phyloP scores from a whole-genome alignment of 2,329 filamentous ascomycete genomes.

The Talaromyces verruculosus region DNA sequence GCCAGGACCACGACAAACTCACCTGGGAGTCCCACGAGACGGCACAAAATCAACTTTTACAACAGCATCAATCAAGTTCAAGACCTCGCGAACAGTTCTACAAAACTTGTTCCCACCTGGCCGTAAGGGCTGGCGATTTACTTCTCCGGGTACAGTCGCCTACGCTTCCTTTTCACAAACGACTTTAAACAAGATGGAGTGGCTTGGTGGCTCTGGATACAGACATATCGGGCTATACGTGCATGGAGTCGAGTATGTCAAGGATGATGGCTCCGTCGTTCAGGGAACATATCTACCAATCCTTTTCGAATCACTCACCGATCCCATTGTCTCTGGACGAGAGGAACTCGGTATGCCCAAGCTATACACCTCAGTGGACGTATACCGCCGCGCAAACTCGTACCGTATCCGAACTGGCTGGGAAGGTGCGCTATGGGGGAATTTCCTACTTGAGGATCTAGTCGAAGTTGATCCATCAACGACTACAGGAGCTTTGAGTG shows the following conservation, averaged over 20 bases:
- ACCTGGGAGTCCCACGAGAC: conserved; percentile 31
- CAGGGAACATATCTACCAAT: conserved; percentile 58
- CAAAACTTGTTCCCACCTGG: conserved; percentile 51
- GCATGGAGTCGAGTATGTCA: conserved; percentile 60
- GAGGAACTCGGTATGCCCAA: conserved; percentile 65
- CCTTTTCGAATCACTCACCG: conserved; percentile 58
- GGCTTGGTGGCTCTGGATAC: conserved; percentile 63
- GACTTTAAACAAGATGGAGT: conserved; percentile 54
- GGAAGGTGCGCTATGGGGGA: conserved; percentile 44
- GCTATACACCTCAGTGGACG: conserved; percentile 54
- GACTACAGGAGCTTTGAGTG: background rate
- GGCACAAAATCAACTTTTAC: conserved; percentile 39
- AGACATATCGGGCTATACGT: conserved; percentile 60
- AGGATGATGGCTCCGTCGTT: conserved; percentile 49
- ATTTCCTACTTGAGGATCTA: conserved; percentile 41
- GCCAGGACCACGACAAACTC: conserved; percentile 46
- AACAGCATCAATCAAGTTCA: conserved; percentile 53
- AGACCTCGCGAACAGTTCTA: conserved; percentile 51
- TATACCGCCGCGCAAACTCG: conserved; percentile 38
- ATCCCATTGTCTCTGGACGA: conserved; percentile 60
- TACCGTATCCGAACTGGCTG: conserved; percentile 46
- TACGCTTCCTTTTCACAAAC: conserved; percentile 46
- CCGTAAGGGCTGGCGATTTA: conserved; percentile 43
- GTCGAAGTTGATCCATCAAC: conserved; percentile 26
- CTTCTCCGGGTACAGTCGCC: conserved; percentile 46